These are phyloP conservation scores for Podaxis carcinomalis DNA, from an alignment of 768 basidiomycete species.

Conservation along the genomic window DNA sequence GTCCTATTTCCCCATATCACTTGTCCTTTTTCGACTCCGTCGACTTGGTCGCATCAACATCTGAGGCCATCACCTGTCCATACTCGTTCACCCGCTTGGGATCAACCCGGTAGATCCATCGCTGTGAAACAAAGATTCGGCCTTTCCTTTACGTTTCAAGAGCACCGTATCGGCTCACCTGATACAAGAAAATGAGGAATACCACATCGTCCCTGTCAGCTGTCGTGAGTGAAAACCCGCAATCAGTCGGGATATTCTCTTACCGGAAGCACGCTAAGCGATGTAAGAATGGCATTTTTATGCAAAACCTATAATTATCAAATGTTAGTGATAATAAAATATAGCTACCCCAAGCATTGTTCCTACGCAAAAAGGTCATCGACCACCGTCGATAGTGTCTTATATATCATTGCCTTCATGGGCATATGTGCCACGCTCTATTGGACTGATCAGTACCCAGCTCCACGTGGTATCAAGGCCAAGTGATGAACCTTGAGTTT, in stretches of 20 bases:
- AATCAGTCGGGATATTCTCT: slow-evolving; percentile 19
- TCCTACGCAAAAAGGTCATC: slow-evolving; percentile 90
- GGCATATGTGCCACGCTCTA: slow-evolving; percentile 98
- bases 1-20: slow-evolving; percentile 19
- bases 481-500: slow-evolving; percentile 74
- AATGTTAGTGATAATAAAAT: slow-evolving; percentile 11
- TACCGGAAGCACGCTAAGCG: slow-evolving; percentile 81
- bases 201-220: slow-evolving; percentile 71
- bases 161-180: slow-evolving; percentile 45
- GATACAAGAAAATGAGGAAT: slow-evolving; percentile 89
- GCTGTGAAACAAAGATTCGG: slow-evolving; percentile 39
- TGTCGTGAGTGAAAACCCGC: slow-evolving; percentile 19
- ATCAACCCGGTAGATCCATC: slow-evolving; percentile 97
- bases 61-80: slow-evolving; percentile 71
- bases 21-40: slow-evolving; percentile 55
- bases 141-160: slow-evolving; percentile 10
- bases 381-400: slow-evolving; percentile 83
- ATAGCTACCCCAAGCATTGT: slow-evolving; percentile 7
- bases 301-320: slow-evolving; percentile 70
- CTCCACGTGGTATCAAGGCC: slow-evolving; percentile 13
- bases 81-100: slow-evolving; percentile 95
- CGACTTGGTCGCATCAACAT: slow-evolving; percentile 34
- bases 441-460: slow-evolving; percentile 1
- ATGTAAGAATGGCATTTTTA: slow-evolving; percentile 95
- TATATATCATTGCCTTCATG: slow-evolving; percentile 98